Conservation (phyloP, 805 yeast species). For the Candida cerambycidarum region DNA sequence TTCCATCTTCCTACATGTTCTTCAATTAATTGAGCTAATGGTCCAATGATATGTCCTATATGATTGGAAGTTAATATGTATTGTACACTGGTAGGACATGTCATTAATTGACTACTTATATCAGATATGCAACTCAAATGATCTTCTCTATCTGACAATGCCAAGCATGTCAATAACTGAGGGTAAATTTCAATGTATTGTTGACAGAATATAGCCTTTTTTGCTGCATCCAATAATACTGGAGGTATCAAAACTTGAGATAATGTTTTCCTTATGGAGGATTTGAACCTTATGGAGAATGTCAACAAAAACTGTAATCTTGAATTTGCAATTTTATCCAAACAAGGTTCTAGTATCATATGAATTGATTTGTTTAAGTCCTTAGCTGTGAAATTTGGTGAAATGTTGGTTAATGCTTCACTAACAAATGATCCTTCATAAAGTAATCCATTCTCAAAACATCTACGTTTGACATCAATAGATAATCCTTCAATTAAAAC, state of each 20-base stretch:
- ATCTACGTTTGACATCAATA: conserved; percentile 18
- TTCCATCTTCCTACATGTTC: conserved; percentile 37
- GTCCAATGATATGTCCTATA: conserved; percentile 47
- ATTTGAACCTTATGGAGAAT: conserved; percentile 61
- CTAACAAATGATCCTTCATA: conserved; percentile 27
- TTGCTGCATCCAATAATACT: conserved; percentile 48
- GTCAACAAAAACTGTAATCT: conserved; percentile 58
- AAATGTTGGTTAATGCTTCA: conserved; percentile 20
- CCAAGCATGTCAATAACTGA: conserved; percentile 46
- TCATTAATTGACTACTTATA: conserved; percentile 40
- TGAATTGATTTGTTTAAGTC: conserved; percentile 18
- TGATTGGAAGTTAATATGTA: conserved; percentile 39
- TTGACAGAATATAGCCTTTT: conserved; percentile 48
- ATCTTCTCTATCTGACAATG: conserved; percentile 53
- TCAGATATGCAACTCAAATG: conserved; percentile 34
- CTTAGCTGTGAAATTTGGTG: conserved; percentile 11
- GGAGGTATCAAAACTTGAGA: conserved; percentile 54
- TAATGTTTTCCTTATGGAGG: conserved; percentile 47
- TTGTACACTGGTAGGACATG: conserved; percentile 44
- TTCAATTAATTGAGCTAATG: conserved; percentile 45
- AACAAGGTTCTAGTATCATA: conserved; percentile 15
- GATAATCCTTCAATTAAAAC: conserved; percentile 22
- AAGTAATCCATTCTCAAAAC: conserved; percentile 34
- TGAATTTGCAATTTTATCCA: conserved; percentile 27
- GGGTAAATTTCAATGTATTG: conserved; percentile 59